phyloP scores from a whole-genome alignment of 2,329 filamentous ascomycete species.

The Exophiala oligosperma region DNA sequence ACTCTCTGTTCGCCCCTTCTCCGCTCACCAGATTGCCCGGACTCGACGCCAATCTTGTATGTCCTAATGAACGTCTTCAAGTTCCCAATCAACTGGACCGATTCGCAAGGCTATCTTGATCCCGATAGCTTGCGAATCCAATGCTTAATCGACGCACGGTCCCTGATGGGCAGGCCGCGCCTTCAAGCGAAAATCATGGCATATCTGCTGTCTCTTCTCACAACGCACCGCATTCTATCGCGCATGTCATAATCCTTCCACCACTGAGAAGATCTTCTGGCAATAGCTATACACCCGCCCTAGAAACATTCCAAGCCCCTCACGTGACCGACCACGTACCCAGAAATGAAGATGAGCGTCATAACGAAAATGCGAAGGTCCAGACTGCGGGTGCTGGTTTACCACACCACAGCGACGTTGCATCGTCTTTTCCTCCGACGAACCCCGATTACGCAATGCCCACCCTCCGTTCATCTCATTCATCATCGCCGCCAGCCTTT shows the following conservation, averaged over 20 bases:
- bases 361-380: too few species aligned
- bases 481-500: neutral
- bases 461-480: neutral
- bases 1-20: neutral
- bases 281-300: neutral
- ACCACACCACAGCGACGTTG: too few species aligned
- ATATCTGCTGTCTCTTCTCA: neutral
- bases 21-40: too few species aligned
- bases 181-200: too few species aligned
- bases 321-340: neutral
- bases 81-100: neutral
- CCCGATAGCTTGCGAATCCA: too few species aligned
- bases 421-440: neutral
- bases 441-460: neutral
- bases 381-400: too few species aligned
- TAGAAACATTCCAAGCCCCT: neutral
- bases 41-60: neutral
- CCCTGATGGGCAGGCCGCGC: neutral
- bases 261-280: conserved; percentile 3
- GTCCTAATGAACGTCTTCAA: neutral
- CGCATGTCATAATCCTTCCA: conserved; percentile 9
- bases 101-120: too few species aligned
- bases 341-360: too few species aligned
- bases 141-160: too few species aligned
- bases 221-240: conserved; percentile 13